Evolutionary conservation across 73 alveolate species (phyloP), one percentile per base, ranked within the genome.

Genomic region (Effrenium voratum): DNA sequence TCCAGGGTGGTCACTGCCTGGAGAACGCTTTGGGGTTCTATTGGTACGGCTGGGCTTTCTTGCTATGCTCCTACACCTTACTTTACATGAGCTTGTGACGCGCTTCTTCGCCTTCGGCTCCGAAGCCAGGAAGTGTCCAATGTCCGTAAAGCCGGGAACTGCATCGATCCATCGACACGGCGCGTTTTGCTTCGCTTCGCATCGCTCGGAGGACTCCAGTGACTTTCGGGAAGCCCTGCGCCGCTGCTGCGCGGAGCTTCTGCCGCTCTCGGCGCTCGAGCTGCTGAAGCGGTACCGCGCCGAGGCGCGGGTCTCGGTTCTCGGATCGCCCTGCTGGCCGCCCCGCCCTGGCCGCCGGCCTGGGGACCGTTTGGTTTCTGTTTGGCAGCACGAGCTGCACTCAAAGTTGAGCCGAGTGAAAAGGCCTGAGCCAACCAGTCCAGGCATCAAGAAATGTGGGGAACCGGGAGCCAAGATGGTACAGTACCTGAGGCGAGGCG

Each of bases 191-290:
- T n/a, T n/a, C n/a, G n/a, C n/a, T n/a, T n/a, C n/a, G n/a, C n/a
- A n/a, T n/a, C n/a, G n/a, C n/a, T n/a, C n/a, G n/a, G n/a, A 76
- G 87, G 87, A 76, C 43, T 76, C 87, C 60, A 43, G 2, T 43
- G 87, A 76, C 5, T 76, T 76, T 28, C 2, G 87, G 44, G 87
- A 76, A 43, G 59, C 44, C 59, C 87, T 76, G 87, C 40, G 87
- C 30, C 60, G 44, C 22, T 76, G 87, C 43, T 76, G 87, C 45
- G 41, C 87, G 44, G 87, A 76, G 24, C 30, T 76, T 28, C 60
- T 59, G 13, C 38, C 13, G 5, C 40, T 28, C 40, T 22, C 60
- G 43, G 44, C 60, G 41, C 15, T 43, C 41, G 60, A 76, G 60
- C 30, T 76, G 40, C 38, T 76, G 60, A 55, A 76, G 44, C 57